These are phyloP conservation scores for Psilocybe sp. DNA, from an alignment of 768 basidiomycete species.

Conservation along the genomic window DNA sequence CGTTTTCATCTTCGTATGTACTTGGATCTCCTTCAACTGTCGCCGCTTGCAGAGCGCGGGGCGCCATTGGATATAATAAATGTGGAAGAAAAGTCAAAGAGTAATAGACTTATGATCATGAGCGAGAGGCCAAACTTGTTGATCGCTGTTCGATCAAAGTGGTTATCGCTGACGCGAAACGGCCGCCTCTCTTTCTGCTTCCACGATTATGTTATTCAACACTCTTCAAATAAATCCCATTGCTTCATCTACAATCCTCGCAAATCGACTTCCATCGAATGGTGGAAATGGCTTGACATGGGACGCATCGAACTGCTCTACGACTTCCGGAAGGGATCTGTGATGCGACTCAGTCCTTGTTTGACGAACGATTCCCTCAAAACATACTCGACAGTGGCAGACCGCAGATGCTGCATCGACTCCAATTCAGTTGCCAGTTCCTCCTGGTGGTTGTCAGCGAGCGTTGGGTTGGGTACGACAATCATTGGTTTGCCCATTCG, in stretches of 20 bases:
- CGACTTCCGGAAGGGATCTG: constrained; percentile 55
- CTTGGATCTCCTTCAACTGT: constrained; percentile 48
- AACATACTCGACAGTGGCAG: constrained; percentile 59
- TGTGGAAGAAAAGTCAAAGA: constrained; percentile 3
- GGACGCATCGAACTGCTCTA: constrained; percentile 45
- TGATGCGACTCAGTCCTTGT: not conserved
- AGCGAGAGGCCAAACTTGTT: no score
- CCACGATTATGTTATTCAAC: constrained; percentile 3
- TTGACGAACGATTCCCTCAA: not conserved
- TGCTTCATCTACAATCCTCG: constrained; percentile 67
- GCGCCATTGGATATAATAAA: constrained; percentile 22
- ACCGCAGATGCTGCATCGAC: constrained; percentile 52
- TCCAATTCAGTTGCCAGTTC: constrained; percentile 77
- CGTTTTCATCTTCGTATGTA: constrained; percentile 68
- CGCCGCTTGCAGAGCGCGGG: constrained; percentile 35
- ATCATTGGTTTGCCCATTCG: constrained; percentile 74
- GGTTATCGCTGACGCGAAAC: no score
- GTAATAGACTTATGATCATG: not conserved
- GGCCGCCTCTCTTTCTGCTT: no score
- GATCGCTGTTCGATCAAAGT: no score
- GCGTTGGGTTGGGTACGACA: constrained; percentile 83
- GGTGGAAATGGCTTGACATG: constrained; percentile 58
- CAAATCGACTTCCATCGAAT: constrained; percentile 67
- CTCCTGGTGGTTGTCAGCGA: constrained; percentile 91
- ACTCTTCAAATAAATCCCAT: constrained; percentile 61